phyloP scores from a whole-genome alignment of 164 flowering plant species.

The Warburgia ugandensis region DNA sequence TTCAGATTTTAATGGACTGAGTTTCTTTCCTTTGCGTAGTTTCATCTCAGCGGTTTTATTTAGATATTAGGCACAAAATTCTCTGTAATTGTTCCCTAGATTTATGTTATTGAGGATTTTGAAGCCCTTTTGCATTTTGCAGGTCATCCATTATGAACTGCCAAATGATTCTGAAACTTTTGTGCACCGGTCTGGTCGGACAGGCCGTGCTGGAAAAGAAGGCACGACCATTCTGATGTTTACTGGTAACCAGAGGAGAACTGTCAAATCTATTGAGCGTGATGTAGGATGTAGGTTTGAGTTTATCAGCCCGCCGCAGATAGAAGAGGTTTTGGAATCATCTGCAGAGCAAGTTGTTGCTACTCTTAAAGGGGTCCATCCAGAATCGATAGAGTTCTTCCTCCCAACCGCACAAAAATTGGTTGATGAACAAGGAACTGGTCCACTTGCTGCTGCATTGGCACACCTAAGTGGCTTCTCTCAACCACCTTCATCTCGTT shows the following conservation, averaged over 20 bases:
- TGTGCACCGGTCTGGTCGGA: slow-evolving; percentile 99
- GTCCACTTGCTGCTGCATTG: slow-evolving; percentile 92
- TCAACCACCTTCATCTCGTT: slow-evolving; percentile 89
- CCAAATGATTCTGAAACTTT: slow-evolving; percentile 99
- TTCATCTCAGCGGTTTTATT: too few species aligned
- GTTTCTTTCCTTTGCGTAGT: too few species aligned
- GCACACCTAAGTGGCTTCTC: slow-evolving; percentile 97
- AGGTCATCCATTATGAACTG: slow-evolving; percentile 94
- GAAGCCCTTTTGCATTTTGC: slow-evolving; percentile 11
- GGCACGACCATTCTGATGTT: slow-evolving; percentile 86
- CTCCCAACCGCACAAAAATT: slow-evolving; percentile 68
- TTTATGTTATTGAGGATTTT: not conserved
- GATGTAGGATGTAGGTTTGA: slow-evolving; percentile 93
- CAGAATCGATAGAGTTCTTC: slow-evolving; percentile 71
- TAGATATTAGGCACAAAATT: too few species aligned
- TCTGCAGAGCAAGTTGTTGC: slow-evolving; percentile 91
- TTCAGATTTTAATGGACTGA: too few species aligned
- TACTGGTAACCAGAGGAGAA: slow-evolving; percentile 74
- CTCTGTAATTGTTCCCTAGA: not conserved
- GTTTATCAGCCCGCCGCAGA: slow-evolving; percentile 68
- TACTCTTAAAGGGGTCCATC: slow-evolving; percentile 88
- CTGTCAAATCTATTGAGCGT: slow-evolving; percentile 75
- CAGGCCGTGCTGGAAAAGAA: slow-evolving; percentile 98
- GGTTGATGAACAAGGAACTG: slow-evolving; percentile 65
- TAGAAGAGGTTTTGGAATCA: slow-evolving; percentile 71